Base-by-base conservation (phyloP, 495 filamentous ascomycete genomes). In the Penicillium goetzii region DNA sequence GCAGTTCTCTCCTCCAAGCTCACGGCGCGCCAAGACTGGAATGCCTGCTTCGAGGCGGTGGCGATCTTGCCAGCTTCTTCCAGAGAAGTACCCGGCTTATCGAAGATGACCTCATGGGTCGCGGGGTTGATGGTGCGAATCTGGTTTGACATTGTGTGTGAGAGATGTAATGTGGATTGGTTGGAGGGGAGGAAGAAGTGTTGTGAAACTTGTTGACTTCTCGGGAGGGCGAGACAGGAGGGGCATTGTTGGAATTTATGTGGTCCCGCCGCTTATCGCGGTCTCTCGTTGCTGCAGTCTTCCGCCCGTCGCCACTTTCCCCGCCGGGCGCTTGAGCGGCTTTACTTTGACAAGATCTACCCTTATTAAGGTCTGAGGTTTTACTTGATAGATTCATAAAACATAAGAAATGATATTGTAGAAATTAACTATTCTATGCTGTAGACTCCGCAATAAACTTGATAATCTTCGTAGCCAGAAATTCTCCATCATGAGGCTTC, bases 51-150 rank as follows among this genome's bases (percentile, higher is more conserved):
- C 40, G 93, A 88, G 21, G 81, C 82, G 10, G 81, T 78, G 4
- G 91, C 86, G 21, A 97, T 76, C 49, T 82, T 74, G 55, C 86
- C 76, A 53, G 96, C 82, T 34, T 96, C 90, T 3, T 85, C 72
- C n/a, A 85, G 69, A 15, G 87, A 84, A 59, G 91, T 80, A 65
- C 91, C 92, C 64, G 88, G 85, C 66, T 94, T 86, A n/a, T 88
- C 89, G 67, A 94, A 78, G 70, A 97, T 86, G 49, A 92, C 84
- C 68, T 92, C 84, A 73, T 91, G 89, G 45, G 92, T 97, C 43
- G 87, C 88, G 45, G 94, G 94, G 11, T 91, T 96, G 72, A 97
- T 90, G 52, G 94, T 97, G 15, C 88, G 93, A 67, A 98, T 88
- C 81, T 95, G 90, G 63, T 88, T 82, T 59, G 90, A 84, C 91